These are phyloP conservation scores for Rhynchosporium secalis DNA, from an alignment of 2,329 filamentous ascomycete genomes.

Conservation along the genomic window DNA sequence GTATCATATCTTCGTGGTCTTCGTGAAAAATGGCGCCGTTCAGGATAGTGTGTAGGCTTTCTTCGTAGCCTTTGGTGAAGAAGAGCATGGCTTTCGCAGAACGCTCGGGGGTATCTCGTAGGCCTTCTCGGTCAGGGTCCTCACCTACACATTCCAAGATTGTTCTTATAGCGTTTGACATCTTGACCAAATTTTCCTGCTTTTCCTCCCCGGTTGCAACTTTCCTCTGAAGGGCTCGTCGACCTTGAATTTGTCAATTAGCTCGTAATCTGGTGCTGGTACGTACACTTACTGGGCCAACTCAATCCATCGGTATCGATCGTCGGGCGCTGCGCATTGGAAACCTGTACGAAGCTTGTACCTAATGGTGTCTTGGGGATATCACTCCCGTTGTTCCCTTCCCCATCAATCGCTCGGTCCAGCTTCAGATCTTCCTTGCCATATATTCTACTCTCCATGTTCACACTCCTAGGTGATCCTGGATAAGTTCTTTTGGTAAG, in stretches of 20 bases:
- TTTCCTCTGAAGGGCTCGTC: conserved; percentile 60
- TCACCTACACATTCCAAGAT: conserved; percentile 67
- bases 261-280: conserved; percentile 14
- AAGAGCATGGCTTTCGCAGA: conserved; percentile 93
- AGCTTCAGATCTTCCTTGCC: no score
- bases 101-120: conserved; percentile 69
- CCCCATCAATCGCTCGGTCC: no score
- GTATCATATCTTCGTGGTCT: conserved; percentile 91
- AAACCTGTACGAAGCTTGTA: no score
- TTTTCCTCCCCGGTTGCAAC: conserved; percentile 53
- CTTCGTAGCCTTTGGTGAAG: conserved; percentile 92
- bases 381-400: no score
- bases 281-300: conserved; percentile 7
- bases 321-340: no score
- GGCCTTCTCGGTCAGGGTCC: conserved; percentile 60
- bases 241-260: conserved; percentile 43
- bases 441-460: no score
- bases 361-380: no score
- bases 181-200: conserved; percentile 52
- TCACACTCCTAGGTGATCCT: no score
- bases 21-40: conserved; percentile 92
- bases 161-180: conserved; percentile 59
- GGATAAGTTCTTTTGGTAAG: background rate
- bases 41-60: conserved; percentile 83
- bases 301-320: no score